Percentiles rank a stretch among this genome's conserved stretches.
Conservation (phyloP, 805 yeast species). For the Saccharomycopsis selenospora region DNA sequence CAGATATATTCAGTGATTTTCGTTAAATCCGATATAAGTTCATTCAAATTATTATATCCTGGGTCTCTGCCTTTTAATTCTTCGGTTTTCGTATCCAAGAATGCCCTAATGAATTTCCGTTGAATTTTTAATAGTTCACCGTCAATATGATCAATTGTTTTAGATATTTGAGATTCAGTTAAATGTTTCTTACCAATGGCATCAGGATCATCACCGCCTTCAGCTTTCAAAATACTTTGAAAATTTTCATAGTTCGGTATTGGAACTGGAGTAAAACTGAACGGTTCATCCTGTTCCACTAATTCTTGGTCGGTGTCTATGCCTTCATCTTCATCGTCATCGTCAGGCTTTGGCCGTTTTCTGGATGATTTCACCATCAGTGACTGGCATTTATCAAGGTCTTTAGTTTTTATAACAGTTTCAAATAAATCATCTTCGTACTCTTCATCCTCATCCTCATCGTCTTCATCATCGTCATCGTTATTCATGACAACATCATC, state of each 20-base stretch:
- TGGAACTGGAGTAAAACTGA: background rate
- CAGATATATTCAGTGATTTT: slow-evolving; percentile 50
- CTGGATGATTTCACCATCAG: too few species aligned
- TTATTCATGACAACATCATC: background rate
- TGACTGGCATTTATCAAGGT: too few species aligned
- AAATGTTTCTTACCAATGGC: background rate
- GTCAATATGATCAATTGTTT: slow-evolving; percentile 49
- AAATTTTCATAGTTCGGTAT: background rate
- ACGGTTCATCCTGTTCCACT: background rate
- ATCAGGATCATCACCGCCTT: background rate
- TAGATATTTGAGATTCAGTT: slow-evolving; percentile 42
- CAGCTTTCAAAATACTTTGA: slow-evolving; percentile 1
- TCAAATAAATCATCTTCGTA: slow-evolving; percentile 5
- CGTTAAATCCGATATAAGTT: slow-evolving; percentile 40
- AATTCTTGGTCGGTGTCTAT: background rate
- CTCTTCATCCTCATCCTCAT: slow-evolving; percentile 3
- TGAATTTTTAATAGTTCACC: slow-evolving; percentile 46
- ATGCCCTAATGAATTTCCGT: slow-evolving; percentile 41
- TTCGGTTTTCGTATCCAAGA: slow-evolving; percentile 28
- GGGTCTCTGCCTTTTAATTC: background rate
- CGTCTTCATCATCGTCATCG: background rate
- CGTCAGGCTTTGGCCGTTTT: too few species aligned
- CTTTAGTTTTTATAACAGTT: background rate
- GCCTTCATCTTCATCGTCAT: background rate
- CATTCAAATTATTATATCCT: slow-evolving; percentile 24